A percentile compares a stretch with the other conserved stretches of the same genome.
phyloP scores from a whole-genome alignment of 2,329 filamentous ascomycete genomes.

The Colletotrichum sp. region DNA sequence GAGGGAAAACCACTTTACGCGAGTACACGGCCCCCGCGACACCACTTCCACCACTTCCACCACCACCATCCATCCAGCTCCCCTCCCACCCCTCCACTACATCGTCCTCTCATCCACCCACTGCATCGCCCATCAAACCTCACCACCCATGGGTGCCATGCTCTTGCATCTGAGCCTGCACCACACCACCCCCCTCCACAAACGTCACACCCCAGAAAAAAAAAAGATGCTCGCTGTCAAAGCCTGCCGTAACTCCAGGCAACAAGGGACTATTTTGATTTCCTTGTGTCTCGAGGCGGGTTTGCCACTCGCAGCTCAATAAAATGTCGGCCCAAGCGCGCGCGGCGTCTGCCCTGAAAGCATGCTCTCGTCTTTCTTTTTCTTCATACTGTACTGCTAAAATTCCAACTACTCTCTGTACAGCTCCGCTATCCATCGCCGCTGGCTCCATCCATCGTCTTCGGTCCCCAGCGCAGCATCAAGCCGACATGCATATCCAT shows the following conservation, averaged over 20 bases:
- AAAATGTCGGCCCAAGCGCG: conserved; percentile 21
- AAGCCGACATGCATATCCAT: conserved; percentile 18
- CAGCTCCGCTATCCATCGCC: not conserved
- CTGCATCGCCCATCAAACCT: not conserved
- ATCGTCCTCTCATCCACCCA: not conserved
- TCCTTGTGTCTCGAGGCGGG: conserved; percentile 22
- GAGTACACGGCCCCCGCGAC: conserved; percentile 29
- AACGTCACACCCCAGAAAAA: conserved; percentile 15
- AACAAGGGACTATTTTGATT: conserved; percentile 23
- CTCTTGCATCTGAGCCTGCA: conserved; percentile 5
- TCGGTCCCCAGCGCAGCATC: conserved; percentile 12
- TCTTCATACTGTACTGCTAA: conserved; percentile 16
- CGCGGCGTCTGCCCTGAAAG: conserved; percentile 13
- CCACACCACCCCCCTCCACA: conserved; percentile 3
- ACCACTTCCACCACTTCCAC: not conserved
- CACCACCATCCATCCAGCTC: conserved; percentile 18
- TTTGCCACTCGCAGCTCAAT: conserved; percentile 17
- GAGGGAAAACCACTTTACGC: conserved; percentile 40
- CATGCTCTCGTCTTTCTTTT: conserved; percentile 17
- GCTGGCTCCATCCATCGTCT: conserved; percentile 7
- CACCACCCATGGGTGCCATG: conserved; percentile 1
- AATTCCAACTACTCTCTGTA: not conserved
- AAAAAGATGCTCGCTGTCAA: conserved; percentile 11
- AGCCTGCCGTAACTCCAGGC: conserved; percentile 22
- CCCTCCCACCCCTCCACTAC: conserved; percentile 25